Percentiles rank a stretch among this genome's conserved stretches.
These are phyloP conservation scores for Tulasnella sp. DNA, from an alignment of 768 basidiomycete species.

Conservation along the genomic window DNA sequence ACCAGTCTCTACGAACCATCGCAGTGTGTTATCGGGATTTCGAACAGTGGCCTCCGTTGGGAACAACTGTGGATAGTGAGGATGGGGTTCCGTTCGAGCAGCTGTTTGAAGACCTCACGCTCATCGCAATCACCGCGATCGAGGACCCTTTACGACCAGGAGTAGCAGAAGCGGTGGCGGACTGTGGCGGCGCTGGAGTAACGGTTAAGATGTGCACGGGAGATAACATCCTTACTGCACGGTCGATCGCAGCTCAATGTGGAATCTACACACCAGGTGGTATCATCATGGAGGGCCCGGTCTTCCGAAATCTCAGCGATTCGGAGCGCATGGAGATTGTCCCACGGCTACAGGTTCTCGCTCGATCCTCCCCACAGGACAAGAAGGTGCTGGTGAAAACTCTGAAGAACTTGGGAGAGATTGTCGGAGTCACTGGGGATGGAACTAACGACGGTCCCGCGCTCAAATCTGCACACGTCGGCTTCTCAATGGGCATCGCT, in stretches of 20 bases:
- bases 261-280: constrained; percentile 91
- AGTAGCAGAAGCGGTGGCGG: constrained; percentile 77
- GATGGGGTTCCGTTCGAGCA: constrained; percentile 60
- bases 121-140: constrained; percentile 87
- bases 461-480: constrained; percentile 89
- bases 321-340: constrained; percentile 69
- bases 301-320: constrained; percentile 68
- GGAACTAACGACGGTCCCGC: constrained; percentile 98
- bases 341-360: constrained; percentile 89
- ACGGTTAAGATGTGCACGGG: constrained; percentile 97
- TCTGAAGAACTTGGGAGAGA: constrained; percentile 74
- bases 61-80: constrained; percentile 30
- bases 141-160: constrained; percentile 91
- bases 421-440: constrained; percentile 93
- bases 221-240: constrained; percentile 88
- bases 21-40: constrained; percentile 91
- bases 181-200: constrained; percentile 83
- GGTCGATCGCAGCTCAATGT: constrained; percentile 94
- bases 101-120: constrained; percentile 60
- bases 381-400: constrained; percentile 89
- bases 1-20: constrained; percentile 89
- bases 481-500: constrained; percentile 93
- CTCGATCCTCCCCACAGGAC: constrained; percentile 94
- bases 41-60: constrained; percentile 67
- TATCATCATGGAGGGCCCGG: constrained; percentile 95